A percentile compares a stretch with the other conserved stretches of the same genome.
These are phyloP conservation scores for Potentilla sterilis DNA, from an alignment of 306 rosid species.

Conservation along the genomic window DNA sequence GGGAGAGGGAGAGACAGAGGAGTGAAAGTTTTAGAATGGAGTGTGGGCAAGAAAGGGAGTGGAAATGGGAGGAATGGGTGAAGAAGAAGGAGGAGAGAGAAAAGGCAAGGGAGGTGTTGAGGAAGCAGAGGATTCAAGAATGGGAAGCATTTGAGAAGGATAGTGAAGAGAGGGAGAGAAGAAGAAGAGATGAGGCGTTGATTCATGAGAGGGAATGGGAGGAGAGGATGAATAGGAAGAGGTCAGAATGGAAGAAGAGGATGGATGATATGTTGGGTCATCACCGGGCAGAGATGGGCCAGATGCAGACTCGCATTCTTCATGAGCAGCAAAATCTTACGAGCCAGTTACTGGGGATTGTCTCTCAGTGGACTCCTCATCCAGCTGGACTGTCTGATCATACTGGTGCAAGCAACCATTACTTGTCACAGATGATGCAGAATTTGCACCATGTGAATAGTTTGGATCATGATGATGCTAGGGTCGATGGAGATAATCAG, in stretches of 20 bases:
- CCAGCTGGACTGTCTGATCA: conserved; percentile 84
- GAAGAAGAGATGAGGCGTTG: conserved; percentile 77
- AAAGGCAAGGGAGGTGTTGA: conserved; percentile 51
- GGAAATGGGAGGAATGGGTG: conserved; percentile 64
- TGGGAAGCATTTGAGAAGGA: conserved; percentile 82
- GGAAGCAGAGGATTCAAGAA: conserved; percentile 66
- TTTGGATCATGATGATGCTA: conserved; percentile 72
- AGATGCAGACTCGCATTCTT: conserved; percentile 80
- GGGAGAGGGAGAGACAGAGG: conserved; percentile 72
- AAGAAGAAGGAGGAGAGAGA: conserved; percentile 55
- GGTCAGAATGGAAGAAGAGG: conserved; percentile 84
- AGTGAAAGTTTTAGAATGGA: conserved; percentile 55
- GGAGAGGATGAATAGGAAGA: conserved; percentile 73
- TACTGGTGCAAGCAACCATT: conserved; percentile 82
- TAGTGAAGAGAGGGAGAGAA: conserved; percentile 68
- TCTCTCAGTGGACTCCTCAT: conserved; percentile 92
- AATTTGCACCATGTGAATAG: conserved; percentile 88
- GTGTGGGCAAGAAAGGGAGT: conserved; percentile 66
- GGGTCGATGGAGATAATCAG: conserved; percentile 93
- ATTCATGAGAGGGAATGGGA: conserved; percentile 68
- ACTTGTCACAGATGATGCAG: conserved; percentile 94
- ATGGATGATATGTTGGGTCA: conserved; percentile 69
- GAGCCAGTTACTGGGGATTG: conserved; percentile 72
- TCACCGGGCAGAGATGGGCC: conserved; percentile 83
- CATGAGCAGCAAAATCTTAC: conserved; percentile 88